Percentiles rank a stretch among this genome's conserved stretches.
These are phyloP conservation scores for Apiospora kogelbergensis DNA, from an alignment of 2,329 filamentous ascomycete species.

Conservation along the genomic window DNA sequence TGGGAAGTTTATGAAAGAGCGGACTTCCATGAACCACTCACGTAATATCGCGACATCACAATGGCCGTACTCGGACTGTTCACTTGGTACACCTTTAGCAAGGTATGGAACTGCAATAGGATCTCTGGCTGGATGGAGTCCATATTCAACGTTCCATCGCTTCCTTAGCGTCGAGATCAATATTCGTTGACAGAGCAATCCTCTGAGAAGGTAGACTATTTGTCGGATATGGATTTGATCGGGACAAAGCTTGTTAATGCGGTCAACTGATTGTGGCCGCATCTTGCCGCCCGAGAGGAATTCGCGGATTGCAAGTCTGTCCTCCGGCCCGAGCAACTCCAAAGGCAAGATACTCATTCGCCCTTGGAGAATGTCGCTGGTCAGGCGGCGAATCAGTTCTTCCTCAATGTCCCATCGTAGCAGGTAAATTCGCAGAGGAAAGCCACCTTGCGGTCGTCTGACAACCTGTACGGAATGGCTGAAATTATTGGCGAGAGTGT, in stretches of 20 bases:
- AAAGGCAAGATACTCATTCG: slow-evolving; percentile 30
- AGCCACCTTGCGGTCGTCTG: slow-evolving; percentile 35
- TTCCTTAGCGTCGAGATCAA: slow-evolving; percentile 60
- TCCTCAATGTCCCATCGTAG: slow-evolving; percentile 48
- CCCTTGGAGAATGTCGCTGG: slow-evolving; percentile 39
- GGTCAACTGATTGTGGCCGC: too few relatives aligned
- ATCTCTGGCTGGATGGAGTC: slow-evolving; percentile 51
- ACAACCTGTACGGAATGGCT: slow-evolving; percentile 48
- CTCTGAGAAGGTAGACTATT: too few relatives aligned
- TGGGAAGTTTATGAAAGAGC: too few relatives aligned
- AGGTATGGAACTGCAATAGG: slow-evolving; percentile 68
- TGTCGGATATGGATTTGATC: too few relatives aligned
- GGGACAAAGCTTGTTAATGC: too few relatives aligned
- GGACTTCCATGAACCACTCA: too few relatives aligned
- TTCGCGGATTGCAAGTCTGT: slow-evolving; percentile 26
- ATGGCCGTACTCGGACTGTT: slow-evolving; percentile 66
- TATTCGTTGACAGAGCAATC: slow-evolving; percentile 61
- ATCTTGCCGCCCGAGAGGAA: too few relatives aligned
- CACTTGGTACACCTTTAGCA: too few relatives aligned
- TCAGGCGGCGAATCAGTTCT: slow-evolving; percentile 39
- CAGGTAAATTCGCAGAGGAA: too few relatives aligned
- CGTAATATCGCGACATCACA: slow-evolving; percentile 37
- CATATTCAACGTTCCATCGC: slow-evolving; percentile 67
- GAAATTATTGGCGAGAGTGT: slow-evolving; percentile 37
- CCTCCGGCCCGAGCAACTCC: slow-evolving; percentile 28